Base-by-base conservation (phyloP, 768 basidiomycete species). In the Lanmaoa pseudosensibilis region DNA sequence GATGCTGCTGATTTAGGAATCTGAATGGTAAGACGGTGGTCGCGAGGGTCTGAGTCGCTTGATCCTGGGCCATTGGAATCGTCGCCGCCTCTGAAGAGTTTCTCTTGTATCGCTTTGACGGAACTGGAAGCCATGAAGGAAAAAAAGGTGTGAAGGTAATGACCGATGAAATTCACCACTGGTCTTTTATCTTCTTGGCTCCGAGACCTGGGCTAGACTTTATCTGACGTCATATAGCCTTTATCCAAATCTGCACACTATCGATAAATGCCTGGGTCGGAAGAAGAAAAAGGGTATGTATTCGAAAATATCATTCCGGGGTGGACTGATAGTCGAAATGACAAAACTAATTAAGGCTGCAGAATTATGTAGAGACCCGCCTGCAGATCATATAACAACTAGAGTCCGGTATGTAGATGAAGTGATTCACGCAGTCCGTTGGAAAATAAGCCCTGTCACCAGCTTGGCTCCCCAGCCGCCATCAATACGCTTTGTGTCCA, bases 401-500 rank as follows among this genome's bases (percentile, higher is more conserved):
- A 60, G 48, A 55, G 63, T 69, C 69, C 59, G 11, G 45, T 53
- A 49, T 55, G 54, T 56, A 59, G 55, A 49, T 36, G 23, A 61
- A 56, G 50, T 46, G n/a, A 19, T 39, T 38, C 37, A 39, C 5
- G 1, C 56, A 52, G 56, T 62, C 55, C 61, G 43, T 58, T 5
- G 32, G 19, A 15, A 61, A 51, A 46, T 46, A 46, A 38, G 18
- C 39, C 52, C 23, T 41, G 49, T 68, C 43, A 73, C 75, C 74
- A 77, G 21, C 65, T 50, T 13, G 69, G 61, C 45, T 80, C 77
- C 48, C 86, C 84, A 54, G 86, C 87, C n/a, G 86, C 87, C 70
- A 84, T 69, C 55, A 92, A 68, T 47, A 92, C 89, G 61, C 85
- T 87, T 65, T 79, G 76, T 45, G 86, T 86, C 90, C 90, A 92